Evolutionary conservation across 345 rosid genomes (phyloP), one percentile per base, ranked within the genome.

Genomic region (Rhizophora apiculata): DNA sequence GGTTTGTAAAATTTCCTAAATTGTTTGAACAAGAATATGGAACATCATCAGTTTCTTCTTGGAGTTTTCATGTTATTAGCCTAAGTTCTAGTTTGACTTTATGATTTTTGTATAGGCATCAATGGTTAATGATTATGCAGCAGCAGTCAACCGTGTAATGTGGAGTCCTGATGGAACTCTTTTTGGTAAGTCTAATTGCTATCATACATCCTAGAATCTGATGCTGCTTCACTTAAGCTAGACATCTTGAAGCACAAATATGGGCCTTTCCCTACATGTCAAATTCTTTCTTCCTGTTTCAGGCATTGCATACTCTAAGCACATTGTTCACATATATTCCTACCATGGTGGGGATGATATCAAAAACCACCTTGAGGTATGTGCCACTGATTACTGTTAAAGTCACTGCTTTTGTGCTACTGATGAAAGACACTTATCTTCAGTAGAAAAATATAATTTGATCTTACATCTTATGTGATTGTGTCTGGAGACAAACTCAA

Each of bases 271-370:
- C 19, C 19, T 13, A 3, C 49, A 15, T 43, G 16, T 11, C 15
- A 43, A 3, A 39, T 57, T 46, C 62, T 75, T 76, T 63, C 20
- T 62, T 61, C 62, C 31, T 69, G 61, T 65, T 79, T 62, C 77
- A 92, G 96, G 96, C n/a, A 91, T 92, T 68, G 98, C 96, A 55
- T 92, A 92, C 74, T 89, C 96, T 27, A 89, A 83, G 81, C 82
- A 87, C 80, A 81, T 92, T 59, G 88, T 92, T 75, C 98, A 92
- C 65, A 67, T 92, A 30, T 92, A 86, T 70, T 80, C 91, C 18
- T 88, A 85, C 68, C 86, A 75, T 62, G 92, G 86, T 7, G 85
- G 86, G 37, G 88, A 76, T 68, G 94, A 89, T 63, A 64, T 92
- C 56, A 80, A 88, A 62, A 80, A 84, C 72, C 90, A 80, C 72